A percentile compares a stretch with the other conserved stretches of the same genome.
Conservation (phyloP, 2,329 filamentous ascomycete species). For the Monosporascus sp. region DNA sequence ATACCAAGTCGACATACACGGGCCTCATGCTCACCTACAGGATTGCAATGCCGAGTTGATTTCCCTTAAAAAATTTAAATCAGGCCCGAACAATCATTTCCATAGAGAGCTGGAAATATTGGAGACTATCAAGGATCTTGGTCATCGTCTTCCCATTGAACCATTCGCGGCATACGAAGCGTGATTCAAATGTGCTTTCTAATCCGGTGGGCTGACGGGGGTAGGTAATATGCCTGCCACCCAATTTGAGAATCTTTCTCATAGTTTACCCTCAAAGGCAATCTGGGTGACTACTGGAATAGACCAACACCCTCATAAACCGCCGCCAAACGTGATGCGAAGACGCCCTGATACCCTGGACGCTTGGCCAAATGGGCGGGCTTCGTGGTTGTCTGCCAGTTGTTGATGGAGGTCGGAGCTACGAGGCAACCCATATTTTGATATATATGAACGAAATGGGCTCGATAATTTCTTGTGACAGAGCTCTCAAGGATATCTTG, state of each 20-base stretch:
- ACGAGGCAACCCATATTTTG: too few species aligned
- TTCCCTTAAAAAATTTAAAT: constrained; percentile 4
- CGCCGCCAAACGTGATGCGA: neutral
- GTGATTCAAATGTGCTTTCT: constrained; percentile 2
- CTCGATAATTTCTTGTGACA: neutral
- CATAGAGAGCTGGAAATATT: constrained; percentile 2
- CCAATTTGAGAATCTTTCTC: too few species aligned
- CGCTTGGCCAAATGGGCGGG: constrained; percentile 4
- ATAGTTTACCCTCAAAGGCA: too few species aligned
- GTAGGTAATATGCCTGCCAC: constrained; percentile 3
- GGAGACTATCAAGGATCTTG: neutral
- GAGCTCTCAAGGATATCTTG: constrained; percentile 1
- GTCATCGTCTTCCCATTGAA: constrained; percentile 7
- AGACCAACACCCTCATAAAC: too few species aligned
- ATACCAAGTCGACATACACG: constrained; percentile 3
- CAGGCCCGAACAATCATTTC: neutral
- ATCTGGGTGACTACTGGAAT: constrained; percentile 6
- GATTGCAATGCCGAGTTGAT: neutral
- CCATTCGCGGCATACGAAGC: constrained; percentile 6
- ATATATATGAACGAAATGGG: constrained; percentile 1
- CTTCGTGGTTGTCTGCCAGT: too few species aligned
- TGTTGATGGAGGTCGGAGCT: too few species aligned
- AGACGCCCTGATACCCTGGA: constrained; percentile 1
- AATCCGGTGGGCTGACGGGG: constrained; percentile 13
- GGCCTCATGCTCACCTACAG: neutral